A percentile compares a stretch with the other conserved stretches of the same genome.
Evolutionary conservation across 169 alveolate genomes (phyloP).

Genomic region (Plasmodium reichenowi): DNA sequence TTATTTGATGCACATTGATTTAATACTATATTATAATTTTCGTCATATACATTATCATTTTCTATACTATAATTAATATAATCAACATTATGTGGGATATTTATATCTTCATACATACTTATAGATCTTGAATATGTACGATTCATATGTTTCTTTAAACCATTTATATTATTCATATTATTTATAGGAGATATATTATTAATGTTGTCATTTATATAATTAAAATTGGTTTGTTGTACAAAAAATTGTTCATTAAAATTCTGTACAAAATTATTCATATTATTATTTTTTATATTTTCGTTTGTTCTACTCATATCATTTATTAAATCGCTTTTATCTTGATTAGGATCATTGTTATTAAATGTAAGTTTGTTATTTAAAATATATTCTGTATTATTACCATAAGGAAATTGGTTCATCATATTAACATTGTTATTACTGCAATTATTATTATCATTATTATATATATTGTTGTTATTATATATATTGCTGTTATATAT

Average conservation of each 20-base stretch:
- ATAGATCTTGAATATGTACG: slow-evolving; percentile 4
- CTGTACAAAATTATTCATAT: slow-evolving; percentile 21
- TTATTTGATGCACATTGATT: background rate
- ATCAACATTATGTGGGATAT: slow-evolving; percentile 24
- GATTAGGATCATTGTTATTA: slow-evolving; percentile 3
- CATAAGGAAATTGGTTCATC: background rate
- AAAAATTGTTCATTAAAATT: slow-evolving; percentile 31
- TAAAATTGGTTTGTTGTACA: slow-evolving; percentile 24
- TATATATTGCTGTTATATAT: too few species aligned
- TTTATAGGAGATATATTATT: slow-evolving; percentile 1
- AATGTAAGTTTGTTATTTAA: background rate
- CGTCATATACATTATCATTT: slow-evolving; percentile 12
- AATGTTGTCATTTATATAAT: slow-evolving; percentile 18
- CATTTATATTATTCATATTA: background rate
- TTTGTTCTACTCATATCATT: background rate
- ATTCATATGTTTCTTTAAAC: background rate
- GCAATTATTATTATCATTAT: background rate
- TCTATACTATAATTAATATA: slow-evolving; percentile 9
- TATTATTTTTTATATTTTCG: slow-evolving; percentile 10
- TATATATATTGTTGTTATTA: background rate
- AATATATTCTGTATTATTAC: background rate
- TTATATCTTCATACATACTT: slow-evolving; percentile 26
- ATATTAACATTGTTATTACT: background rate
- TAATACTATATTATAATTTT: slow-evolving; percentile 9
- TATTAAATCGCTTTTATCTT: slow-evolving; percentile 3